Percentiles rank a stretch among this genome's conserved stretches.
phyloP scores from a whole-genome alignment of 495 filamentous ascomycete genomes.

The Daldinia loculata region DNA sequence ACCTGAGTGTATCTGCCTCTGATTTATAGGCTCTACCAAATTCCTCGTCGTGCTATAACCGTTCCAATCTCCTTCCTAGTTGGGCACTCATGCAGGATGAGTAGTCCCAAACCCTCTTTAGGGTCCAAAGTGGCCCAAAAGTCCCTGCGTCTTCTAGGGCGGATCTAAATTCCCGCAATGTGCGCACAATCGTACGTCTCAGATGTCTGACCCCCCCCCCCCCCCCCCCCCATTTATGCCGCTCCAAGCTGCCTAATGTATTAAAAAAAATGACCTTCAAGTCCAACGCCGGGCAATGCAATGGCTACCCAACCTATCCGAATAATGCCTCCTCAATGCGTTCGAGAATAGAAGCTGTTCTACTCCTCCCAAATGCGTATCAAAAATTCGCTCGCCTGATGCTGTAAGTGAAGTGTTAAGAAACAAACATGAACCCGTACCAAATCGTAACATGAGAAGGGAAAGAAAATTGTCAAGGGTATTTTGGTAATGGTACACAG shows the following conservation, averaged over 20 bases:
- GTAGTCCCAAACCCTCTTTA: constrained; percentile 6
- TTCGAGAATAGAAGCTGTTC: background rate
- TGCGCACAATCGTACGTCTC: constrained; percentile 7
- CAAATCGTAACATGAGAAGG: background rate
- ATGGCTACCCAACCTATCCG: constrained; percentile 22
- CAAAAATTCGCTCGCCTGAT: constrained; percentile 12
- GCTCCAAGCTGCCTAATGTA: constrained; percentile 16
- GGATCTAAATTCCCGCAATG: constrained; percentile 14
- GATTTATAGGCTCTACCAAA: constrained; percentile 13
- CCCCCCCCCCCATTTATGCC: constrained; percentile 7
- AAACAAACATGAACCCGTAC: background rate
- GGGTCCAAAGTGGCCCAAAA: background rate
- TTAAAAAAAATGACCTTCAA: constrained; percentile 11
- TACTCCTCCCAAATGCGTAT: constrained; percentile 13
- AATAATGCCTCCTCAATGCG: constrained; percentile 24
- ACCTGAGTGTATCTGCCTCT: constrained; percentile 8
- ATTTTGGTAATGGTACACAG: constrained; percentile 19
- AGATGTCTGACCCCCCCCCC: constrained; percentile 6
- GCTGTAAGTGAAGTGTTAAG: background rate
- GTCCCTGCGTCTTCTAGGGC: constrained; percentile 18
- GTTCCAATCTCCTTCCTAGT: constrained; percentile 18
- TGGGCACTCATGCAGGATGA: constrained; percentile 35
- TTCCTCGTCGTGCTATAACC: background rate
- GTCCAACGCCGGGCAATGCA: constrained; percentile 36
- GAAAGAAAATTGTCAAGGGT: constrained; percentile 18